Percentiles rank a stretch among this genome's conserved stretches.
phyloP scores from a whole-genome alignment of 83 land plant genomes.

The Thuja plicata region DNA sequence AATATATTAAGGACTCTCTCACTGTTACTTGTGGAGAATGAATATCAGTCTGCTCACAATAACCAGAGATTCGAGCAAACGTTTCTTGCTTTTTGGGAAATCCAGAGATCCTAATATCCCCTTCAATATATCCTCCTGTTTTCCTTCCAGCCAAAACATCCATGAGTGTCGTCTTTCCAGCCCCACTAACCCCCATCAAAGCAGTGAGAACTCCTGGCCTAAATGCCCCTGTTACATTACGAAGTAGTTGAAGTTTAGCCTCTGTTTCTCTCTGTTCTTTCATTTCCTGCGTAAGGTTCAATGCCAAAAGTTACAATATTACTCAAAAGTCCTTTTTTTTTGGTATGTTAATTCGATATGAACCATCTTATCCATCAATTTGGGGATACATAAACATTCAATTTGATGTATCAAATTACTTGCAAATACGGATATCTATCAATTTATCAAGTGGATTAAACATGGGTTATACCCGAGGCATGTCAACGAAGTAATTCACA shows the following conservation, averaged over 20 bases:
- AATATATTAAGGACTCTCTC: conserved; percentile 20
- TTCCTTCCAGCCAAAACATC: conserved; percentile 5
- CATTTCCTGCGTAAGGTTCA: not conserved
- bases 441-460: not conserved
- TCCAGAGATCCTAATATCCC: conserved; percentile 60
- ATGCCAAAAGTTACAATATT: not conserved
- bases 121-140: conserved; percentile 1
- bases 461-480: conserved; percentile 52
- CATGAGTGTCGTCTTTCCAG: not conserved
- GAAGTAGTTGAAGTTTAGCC: not conserved
- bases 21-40: too few species aligned
- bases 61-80: too few species aligned
- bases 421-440: not conserved
- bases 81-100: too few species aligned
- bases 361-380: not conserved
- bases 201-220: conserved; percentile 1
- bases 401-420: not conserved
- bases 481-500: conserved; percentile 69
- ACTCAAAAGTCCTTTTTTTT: too few species aligned
- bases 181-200: not conserved
- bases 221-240: not conserved
- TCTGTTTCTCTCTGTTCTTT: not conserved
- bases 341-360: too few species aligned
- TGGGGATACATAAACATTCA: not conserved
- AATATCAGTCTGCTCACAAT: too few species aligned